Base-by-base conservation (phyloP, 1,284 basidiomycete genomes). In the Microbotryum scabiosae region DNA sequence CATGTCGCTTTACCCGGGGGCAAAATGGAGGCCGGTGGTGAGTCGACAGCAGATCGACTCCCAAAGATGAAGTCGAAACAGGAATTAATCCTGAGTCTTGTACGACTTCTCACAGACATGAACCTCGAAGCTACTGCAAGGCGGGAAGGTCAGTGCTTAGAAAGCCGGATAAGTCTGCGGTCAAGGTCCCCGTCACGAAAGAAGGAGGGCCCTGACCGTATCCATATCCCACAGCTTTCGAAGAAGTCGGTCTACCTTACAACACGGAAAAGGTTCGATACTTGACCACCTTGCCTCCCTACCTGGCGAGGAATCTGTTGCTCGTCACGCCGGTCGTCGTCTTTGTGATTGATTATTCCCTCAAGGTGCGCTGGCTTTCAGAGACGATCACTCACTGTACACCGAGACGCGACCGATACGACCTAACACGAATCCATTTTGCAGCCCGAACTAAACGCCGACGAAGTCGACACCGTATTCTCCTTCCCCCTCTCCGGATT, bases 1-100 rank as follows among this genome's bases (percentile, higher is more conserved):
- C 68, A 72, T 53, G 70, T 72, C 4, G 69, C 70, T 0, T 25
- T 71, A 21, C 70, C 70, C 0, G 70, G 70, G 32, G 69, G 70
- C 8, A 71, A 70, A 51, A 63, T 68, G 56, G 70, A 71, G 25
- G 54, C 57, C 16, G 51, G 52, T 41, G 65, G 65, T 64, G 18
- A 26, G 60, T n/a, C n/a, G n/a, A n/a, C n/a, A n/a, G n/a, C n/a
- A n/a, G n/a, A n/a, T n/a, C n/a, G n/a, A n/a, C n/a, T n/a, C n/a
- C n/a, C n/a, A n/a, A n/a, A n/a, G n/a, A n/a, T n/a, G n/a, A n/a
- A n/a, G n/a, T n/a, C n/a, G n/a, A n/a, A n/a, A n/a, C n/a, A n/a
- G n/a, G n/a, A n/a, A n/a, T n/a, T n/a, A n/a, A n/a, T n/a, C n/a
- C n/a, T n/a, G n/a, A n/a, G n/a, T n/a, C n/a, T n/a, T n/a, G n/a